phyloP scores from a whole-genome alignment of 805 yeast species.

The Yamadazyma takamatsuzukensis region DNA sequence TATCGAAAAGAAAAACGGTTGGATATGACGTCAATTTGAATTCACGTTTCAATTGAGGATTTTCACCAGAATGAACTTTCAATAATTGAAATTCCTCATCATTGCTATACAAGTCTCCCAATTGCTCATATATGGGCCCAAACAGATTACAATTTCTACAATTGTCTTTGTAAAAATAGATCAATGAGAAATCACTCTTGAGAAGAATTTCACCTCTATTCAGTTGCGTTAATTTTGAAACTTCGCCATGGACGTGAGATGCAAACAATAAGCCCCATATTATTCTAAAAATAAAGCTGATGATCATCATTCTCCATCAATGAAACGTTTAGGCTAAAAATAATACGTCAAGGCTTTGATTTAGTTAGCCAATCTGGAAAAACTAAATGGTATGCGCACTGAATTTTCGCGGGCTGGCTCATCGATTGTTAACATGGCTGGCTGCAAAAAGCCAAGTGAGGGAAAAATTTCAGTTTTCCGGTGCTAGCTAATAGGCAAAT shows the following conservation, averaged over 20 bases:
- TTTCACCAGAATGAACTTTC: constrained; percentile 25
- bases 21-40: constrained; percentile 48
- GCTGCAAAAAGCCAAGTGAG: no score
- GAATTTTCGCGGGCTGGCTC: no score
- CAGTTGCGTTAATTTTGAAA: constrained; percentile 8
- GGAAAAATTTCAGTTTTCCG: no score
- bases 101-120: constrained; percentile 40
- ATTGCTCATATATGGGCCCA: constrained; percentile 30
- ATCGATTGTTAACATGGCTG: no score
- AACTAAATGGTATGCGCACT: no score
- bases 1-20: constrained; percentile 42
- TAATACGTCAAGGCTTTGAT: no score
- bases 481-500: no score
- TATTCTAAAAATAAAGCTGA: no score
- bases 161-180: constrained; percentile 44
- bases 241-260: constrained; percentile 4
- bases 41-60: constrained; percentile 29
- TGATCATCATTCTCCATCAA: no score
- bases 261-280: no score
- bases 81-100: constrained; percentile 31
- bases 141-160: constrained; percentile 34
- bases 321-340: no score
- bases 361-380: no score
- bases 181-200: constrained; percentile 32
- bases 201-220: constrained; percentile 14